phyloP scores from a whole-genome alignment of 2,329 filamentous ascomycete species.

The Phialophora chinensis region DNA sequence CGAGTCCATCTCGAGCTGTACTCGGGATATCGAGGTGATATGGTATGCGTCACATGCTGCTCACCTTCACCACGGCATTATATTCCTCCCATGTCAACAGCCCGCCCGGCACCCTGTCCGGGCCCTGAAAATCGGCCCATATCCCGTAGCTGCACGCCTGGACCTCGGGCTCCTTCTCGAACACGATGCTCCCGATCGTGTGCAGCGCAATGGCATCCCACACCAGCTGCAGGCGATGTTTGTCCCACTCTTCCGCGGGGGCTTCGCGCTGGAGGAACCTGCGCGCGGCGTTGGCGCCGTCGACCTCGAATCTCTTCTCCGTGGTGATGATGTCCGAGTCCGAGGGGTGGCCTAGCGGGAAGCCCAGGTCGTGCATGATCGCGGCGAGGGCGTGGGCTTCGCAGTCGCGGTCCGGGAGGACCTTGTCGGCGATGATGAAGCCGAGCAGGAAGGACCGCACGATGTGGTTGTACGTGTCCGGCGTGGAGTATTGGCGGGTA shows the following conservation, averaged over 20 bases:
- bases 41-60: neutral
- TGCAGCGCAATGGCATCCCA: constrained; percentile 58
- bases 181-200: constrained; percentile 46
- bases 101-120: constrained; percentile 43
- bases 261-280: constrained; percentile 43
- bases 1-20: too few relatives aligned
- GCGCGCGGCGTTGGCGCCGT: constrained; percentile 54
- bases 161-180: constrained; percentile 52
- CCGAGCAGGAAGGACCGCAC: constrained; percentile 48
- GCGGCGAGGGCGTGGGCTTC: constrained; percentile 31
- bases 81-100: constrained; percentile 44
- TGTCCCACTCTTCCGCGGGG: constrained; percentile 45
- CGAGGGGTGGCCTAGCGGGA: constrained; percentile 41
- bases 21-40: too few relatives aligned
- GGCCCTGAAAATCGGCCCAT: constrained; percentile 49
- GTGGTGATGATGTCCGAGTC: constrained; percentile 46
- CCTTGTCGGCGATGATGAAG: constrained; percentile 44
- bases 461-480: constrained; percentile 40
- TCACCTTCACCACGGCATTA: constrained; percentile 41
- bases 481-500: constrained; percentile 32
- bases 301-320: constrained; percentile 59
- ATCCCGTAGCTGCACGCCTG: constrained; percentile 45
- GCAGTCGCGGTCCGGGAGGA: constrained; percentile 41
- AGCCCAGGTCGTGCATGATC: constrained; percentile 44
- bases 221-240: constrained; percentile 53